Conservation (phyloP, 176 grass and related monocot species). For the Neostapfia colusana region DNA sequence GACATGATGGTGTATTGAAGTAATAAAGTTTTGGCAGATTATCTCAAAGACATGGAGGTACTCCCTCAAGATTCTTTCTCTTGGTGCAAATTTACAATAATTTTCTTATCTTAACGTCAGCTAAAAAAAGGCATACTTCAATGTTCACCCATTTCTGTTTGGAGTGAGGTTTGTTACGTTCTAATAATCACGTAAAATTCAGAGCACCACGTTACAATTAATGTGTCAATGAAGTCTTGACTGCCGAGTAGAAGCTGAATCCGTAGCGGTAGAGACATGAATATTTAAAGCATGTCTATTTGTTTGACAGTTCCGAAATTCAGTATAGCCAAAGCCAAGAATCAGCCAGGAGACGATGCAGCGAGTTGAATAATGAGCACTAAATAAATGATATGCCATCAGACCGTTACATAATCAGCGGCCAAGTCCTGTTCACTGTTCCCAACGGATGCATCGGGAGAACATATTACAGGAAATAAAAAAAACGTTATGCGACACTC, state of each 20-base stretch:
- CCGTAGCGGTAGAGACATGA: not conserved
- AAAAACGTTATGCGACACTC: not conserved
- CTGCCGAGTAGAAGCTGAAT: not conserved
- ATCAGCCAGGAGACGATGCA: not conserved
- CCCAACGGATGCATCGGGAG: not conserved
- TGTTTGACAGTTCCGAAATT: no score
- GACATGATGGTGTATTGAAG: not conserved
- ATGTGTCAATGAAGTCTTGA: not conserved
- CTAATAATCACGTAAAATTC: not conserved
- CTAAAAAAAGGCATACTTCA: not conserved
- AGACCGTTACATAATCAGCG: not conserved
- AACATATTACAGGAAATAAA: not conserved
- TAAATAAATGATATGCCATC: conserved; percentile 7
- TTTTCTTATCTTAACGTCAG: not conserved
- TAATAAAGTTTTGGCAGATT: not conserved
- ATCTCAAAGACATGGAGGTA: no score
- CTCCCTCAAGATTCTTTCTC: not conserved
- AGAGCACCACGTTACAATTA: not conserved
- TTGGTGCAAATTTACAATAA: no score
- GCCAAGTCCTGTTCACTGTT: not conserved
- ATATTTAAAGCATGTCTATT: not conserved
- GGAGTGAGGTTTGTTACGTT: not conserved
- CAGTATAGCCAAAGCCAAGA: not conserved
- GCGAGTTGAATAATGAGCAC: not conserved
- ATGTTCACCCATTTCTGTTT: not conserved